Evolutionary conservation across 2,329 filamentous ascomycete species (phyloP).

Genomic region (Nemania diffusa): DNA sequence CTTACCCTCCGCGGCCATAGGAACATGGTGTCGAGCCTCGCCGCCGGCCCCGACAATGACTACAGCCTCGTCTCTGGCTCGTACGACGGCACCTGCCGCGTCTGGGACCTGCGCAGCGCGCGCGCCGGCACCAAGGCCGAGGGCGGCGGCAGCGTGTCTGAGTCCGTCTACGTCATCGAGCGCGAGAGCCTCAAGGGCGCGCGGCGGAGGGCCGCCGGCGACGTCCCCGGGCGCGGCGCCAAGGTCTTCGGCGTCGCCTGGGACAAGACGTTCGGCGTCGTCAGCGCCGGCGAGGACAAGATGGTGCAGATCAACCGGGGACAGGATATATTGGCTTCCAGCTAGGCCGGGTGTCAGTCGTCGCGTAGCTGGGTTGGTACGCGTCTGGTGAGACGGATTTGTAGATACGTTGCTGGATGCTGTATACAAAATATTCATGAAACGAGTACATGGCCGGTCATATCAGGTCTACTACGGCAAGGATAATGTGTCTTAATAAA

Average conservation of each 20-base stretch:
- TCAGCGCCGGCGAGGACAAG: constrained; percentile 93
- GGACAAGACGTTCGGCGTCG: constrained; percentile 87
- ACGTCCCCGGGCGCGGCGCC: constrained; percentile 78
- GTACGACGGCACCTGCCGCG: constrained; percentile 89
- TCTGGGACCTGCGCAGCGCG: constrained; percentile 90
- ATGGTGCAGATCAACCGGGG: constrained; percentile 89
- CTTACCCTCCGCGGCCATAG: constrained; percentile 93
- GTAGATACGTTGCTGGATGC: constrained; percentile 17
- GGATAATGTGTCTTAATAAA: neutral
- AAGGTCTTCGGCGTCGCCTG: constrained; percentile 92
- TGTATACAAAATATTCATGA: constrained; percentile 12
- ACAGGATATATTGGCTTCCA: constrained; percentile 57
- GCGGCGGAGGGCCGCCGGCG: constrained; percentile 54
- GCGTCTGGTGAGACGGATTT: neutral
- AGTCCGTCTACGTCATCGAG: constrained; percentile 79
- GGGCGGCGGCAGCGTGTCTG: constrained; percentile 71
- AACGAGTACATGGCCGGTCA: neutral
- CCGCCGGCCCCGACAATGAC: constrained; percentile 69
- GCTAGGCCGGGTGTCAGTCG: neutral
- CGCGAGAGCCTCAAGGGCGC: constrained; percentile 72
- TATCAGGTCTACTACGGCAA: neutral
- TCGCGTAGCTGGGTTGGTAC: neutral
- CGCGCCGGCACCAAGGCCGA: constrained; percentile 68
- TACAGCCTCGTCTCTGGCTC: constrained; percentile 90
- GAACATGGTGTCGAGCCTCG: constrained; percentile 71